A percentile compares a stretch with the other conserved stretches of the same genome.
Conservation (phyloP, 148 eudicot genomes). For the Linanthus parryae region DNA sequence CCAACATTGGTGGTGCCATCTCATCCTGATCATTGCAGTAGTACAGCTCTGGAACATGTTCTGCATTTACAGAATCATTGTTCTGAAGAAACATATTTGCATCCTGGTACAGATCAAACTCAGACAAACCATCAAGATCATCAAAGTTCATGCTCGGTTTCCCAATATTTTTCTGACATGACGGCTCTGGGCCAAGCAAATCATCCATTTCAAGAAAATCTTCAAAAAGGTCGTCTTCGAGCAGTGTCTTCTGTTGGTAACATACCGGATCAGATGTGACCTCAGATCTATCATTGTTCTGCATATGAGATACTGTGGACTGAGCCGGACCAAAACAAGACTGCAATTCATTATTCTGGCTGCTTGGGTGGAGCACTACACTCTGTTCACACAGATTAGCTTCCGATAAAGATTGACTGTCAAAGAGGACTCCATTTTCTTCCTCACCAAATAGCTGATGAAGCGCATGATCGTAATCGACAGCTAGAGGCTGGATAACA, state of each 20-base stretch:
- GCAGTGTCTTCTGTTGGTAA: constrained; percentile 8
- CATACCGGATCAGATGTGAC: constrained; percentile 26
- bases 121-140: constrained; percentile 43
- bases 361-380: constrained; percentile 9
- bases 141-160: constrained; percentile 14
- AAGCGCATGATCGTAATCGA: constrained; percentile 17
- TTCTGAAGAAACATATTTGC: constrained; percentile 24
- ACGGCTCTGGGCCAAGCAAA: constrained; percentile 45
- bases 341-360: constrained; percentile 19
- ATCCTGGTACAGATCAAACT: constrained; percentile 47
- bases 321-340: constrained; percentile 20
- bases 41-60: constrained; percentile 17
- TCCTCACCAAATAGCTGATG: constrained; percentile 35
- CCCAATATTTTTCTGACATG: constrained; percentile 9
- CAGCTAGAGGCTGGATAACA: constrained; percentile 18
- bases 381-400: constrained; percentile 11
- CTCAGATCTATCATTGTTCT: constrained; percentile 26
- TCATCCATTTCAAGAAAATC: constrained; percentile 77
- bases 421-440: constrained; percentile 21
- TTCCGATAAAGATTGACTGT: constrained; percentile 21
- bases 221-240: constrained; percentile 42
- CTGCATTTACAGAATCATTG: constrained; percentile 9
- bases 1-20: constrained; percentile 18
- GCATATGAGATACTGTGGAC: constrained; percentile 26
- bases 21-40: constrained; percentile 17